These are phyloP conservation scores for Saturnispora saitoi DNA, from an alignment of 805 yeast genomes.

Conservation along the genomic window DNA sequence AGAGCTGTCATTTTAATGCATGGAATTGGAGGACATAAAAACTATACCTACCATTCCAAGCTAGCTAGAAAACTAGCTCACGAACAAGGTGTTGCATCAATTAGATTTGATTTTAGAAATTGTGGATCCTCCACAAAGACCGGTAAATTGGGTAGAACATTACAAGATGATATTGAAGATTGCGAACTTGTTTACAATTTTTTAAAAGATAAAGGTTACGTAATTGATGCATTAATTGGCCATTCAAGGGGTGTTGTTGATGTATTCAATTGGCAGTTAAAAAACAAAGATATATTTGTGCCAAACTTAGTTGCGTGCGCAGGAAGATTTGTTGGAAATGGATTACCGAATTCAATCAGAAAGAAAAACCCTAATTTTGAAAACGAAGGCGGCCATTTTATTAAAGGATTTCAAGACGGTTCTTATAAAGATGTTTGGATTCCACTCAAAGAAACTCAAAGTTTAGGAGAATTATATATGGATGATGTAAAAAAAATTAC, in stretches of 20 bases:
- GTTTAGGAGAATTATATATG: constrained; percentile 43
- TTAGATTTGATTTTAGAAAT: constrained; percentile 79
- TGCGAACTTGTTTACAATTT: constrained; percentile 39
- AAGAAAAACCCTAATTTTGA: constrained; percentile 31
- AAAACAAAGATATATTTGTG: constrained; percentile 30
- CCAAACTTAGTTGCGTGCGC: constrained; percentile 67
- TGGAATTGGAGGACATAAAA: constrained; percentile 80
- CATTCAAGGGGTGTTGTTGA: constrained; percentile 80
- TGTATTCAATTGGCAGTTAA: constrained; percentile 61
- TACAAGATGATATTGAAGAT: constrained; percentile 63
- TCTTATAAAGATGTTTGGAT: constrained; percentile 33
- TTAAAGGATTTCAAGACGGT: constrained; percentile 44
- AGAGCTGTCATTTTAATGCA: constrained; percentile 54
- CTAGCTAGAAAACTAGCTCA: constrained; percentile 54
- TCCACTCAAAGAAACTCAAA: constrained; percentile 41
- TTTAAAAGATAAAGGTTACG: constrained; percentile 18
- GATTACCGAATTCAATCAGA: constrained; percentile 35
- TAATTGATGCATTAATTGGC: constrained; percentile 51
- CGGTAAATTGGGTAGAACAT: constrained; percentile 47
- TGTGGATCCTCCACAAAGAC: constrained; percentile 63
- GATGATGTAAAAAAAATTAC: constrained; percentile 26
- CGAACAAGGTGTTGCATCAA: constrained; percentile 51
- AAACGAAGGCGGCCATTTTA: constrained; percentile 32
- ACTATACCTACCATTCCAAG: constrained; percentile 62
- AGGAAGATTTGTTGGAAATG: constrained; percentile 53